phyloP scores from a whole-genome alignment of 192 early-diverging fungal genomes.

The Gigaspora rosea region DNA sequence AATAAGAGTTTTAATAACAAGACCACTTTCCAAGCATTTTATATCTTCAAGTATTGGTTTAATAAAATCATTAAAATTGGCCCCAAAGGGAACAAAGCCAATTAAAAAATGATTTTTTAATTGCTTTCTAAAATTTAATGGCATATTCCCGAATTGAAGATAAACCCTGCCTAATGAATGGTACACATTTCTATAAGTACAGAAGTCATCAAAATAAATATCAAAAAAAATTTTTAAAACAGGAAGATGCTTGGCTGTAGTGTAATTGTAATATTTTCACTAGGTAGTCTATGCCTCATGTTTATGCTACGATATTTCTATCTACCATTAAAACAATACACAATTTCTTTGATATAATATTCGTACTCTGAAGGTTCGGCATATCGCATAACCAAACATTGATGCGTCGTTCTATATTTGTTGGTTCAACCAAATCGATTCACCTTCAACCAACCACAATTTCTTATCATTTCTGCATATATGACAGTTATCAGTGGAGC shows the following conservation, averaged over 20 bases:
- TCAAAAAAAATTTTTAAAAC: conserved; percentile 16
- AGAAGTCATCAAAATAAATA: conserved; percentile 17
- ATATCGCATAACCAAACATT: conserved; percentile 5
- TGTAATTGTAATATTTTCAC: neutral
- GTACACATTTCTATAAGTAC: conserved; percentile 3
- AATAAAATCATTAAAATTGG: neutral
- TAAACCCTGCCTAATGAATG: neutral
- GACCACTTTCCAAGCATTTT: neutral
- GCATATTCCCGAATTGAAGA: conserved; percentile 18
- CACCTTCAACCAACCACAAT: conserved; percentile 3
- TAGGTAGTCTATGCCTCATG: neutral
- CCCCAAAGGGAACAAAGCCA: conserved; percentile 1
- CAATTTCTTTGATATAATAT: conserved; percentile 11
- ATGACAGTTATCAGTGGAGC: neutral
- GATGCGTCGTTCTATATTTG: neutral
- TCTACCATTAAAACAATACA: neutral
- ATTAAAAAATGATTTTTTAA: conserved; percentile 19
- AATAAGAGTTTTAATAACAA: neutral
- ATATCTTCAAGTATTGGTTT: conserved; percentile 2
- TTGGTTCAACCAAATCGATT: neutral
- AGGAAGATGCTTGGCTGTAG: neutral
- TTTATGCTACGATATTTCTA: conserved; percentile 9
- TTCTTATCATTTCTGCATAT: neutral
- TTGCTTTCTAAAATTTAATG: neutral
- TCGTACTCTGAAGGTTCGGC: neutral